These are phyloP conservation scores for Claviceps lovelessii DNA, from an alignment of 2,329 filamentous ascomycete species.

Conservation along the genomic window DNA sequence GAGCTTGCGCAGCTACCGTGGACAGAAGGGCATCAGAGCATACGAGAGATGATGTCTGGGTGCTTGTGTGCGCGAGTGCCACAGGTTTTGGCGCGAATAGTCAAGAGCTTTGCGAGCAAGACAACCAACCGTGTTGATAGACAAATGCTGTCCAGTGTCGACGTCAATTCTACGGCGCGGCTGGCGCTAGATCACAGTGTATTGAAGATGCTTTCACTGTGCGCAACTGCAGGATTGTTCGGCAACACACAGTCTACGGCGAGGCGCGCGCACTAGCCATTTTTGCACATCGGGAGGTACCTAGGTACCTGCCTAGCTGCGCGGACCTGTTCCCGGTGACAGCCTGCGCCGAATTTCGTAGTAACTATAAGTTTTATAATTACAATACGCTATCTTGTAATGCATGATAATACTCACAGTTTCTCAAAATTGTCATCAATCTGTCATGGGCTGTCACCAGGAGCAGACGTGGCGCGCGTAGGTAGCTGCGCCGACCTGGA, in stretches of 20 bases:
- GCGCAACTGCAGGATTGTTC: too few relatives aligned
- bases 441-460: too few relatives aligned
- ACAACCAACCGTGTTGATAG: neutral
- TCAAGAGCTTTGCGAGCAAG: neutral
- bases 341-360: too few relatives aligned
- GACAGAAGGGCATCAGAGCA: conserved; percentile 9
- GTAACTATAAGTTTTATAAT: too few relatives aligned
- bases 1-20: conserved; percentile 17
- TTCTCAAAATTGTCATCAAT: too few relatives aligned
- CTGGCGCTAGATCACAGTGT: neutral
- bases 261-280: neutral
- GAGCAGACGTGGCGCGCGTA: too few relatives aligned
- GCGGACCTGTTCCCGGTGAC: too few relatives aligned
- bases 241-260: neutral
- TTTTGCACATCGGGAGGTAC: neutral
- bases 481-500: too few relatives aligned
- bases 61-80: neutral
- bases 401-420: too few relatives aligned
- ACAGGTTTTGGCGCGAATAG: neutral
- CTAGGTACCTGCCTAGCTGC: neutral
- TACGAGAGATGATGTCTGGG: neutral
- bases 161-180: neutral
- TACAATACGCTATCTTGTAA: too few relatives aligned
- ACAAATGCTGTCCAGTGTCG: neutral
- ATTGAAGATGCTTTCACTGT: neutral